phyloP scores from a whole-genome alignment of 1,284 basidiomycete genomes.

The Microbotryum lychnidis-dioicae region DNA sequence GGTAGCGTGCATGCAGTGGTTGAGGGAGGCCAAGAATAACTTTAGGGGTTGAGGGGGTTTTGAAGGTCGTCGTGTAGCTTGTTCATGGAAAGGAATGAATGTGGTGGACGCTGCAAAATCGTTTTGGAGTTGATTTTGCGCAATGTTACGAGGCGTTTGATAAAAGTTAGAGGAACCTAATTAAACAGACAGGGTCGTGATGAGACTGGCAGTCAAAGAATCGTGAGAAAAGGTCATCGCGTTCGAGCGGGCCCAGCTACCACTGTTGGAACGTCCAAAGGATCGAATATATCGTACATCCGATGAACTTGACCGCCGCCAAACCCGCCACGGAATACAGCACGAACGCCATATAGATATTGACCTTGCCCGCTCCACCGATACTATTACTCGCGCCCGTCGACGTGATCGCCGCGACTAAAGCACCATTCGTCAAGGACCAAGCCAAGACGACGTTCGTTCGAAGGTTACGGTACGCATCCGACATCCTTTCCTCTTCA shows the following conservation, averaged over 20 bases:
- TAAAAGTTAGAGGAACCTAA: too few relatives aligned
- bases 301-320: slow-evolving; percentile 64
- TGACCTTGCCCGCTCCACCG: slow-evolving; percentile 39
- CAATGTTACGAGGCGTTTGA: too few relatives aligned
- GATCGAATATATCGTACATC: slow-evolving; percentile 66
- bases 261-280: slow-evolving; percentile 56
- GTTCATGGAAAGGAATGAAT: background rate
- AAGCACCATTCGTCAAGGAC: slow-evolving; percentile 70
- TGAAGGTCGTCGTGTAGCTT: slow-evolving; percentile 35
- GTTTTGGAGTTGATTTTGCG: too few relatives aligned
- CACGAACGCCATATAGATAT: slow-evolving; percentile 70
- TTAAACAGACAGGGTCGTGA: too few relatives aligned
- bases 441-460: slow-evolving; percentile 77
- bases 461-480: slow-evolving; percentile 78
- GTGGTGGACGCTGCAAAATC: too few relatives aligned
- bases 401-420: slow-evolving; percentile 64
- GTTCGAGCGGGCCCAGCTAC: too few relatives aligned
- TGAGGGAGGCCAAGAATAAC: too few relatives aligned
- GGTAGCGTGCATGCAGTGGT: too few relatives aligned
- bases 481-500: slow-evolving; percentile 63
- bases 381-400: slow-evolving; percentile 13
- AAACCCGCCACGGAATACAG: slow-evolving; percentile 77
- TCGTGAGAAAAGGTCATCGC: too few relatives aligned
- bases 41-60: slow-evolving; percentile 32
- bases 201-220: too few relatives aligned